Evolutionary conservation across 2,329 filamentous ascomycete genomes (phyloP), one percentile per base, ranked within the genome.

Genomic region (Saccharata proteae): DNA sequence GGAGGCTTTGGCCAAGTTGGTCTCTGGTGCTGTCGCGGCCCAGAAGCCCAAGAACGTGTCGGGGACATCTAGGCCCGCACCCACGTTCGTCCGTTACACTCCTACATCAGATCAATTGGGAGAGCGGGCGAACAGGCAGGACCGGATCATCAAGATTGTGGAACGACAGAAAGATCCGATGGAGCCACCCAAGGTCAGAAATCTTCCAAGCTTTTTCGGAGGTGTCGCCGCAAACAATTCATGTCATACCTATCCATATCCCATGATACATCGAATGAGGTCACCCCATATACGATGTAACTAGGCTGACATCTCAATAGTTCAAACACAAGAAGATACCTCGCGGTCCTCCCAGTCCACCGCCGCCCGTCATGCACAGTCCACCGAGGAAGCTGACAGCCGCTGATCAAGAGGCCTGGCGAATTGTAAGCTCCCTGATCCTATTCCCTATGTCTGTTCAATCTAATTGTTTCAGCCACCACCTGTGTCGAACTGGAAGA

Each of bases 241-340:
- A n/a, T n/a, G n/a, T n/a, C n/a, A n/a, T n/a, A n/a, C n/a, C n/a
- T n/a, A n/a, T n/a, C n/a, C n/a, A n/a, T n/a, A n/a, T n/a, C n/a
- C n/a, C n/a, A n/a, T n/a, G n/a, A n/a, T n/a, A n/a, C n/a, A n/a
- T n/a, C n/a, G n/a, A n/a, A n/a, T n/a, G n/a, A n/a, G n/a, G n/a
- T n/a, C n/a, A n/a, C n/a, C n/a, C n/a, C n/a, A n/a, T n/a, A n/a
- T n/a, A n/a, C n/a, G n/a, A n/a, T n/a, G n/a, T n/a, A n/a, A n/a
- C n/a, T n/a, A n/a, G n/a, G n/a, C n/a, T n/a, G n/a, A n/a, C n/a
- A n/a, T n/a, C n/a, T n/a, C n/a, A n/a, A n/a, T n/a, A n/a, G 50
- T 94, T 96, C 64, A 96, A 96, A 59, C 84, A 94, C 62, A 96
- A 96, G 67, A 93, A 94, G 62, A 93, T 98, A 36, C 88, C 88